Percentiles rank a stretch among this genome's conserved stretches.
Conservation (phyloP, 2,329 filamentous ascomycete genomes). For the Cadophora gregata region DNA sequence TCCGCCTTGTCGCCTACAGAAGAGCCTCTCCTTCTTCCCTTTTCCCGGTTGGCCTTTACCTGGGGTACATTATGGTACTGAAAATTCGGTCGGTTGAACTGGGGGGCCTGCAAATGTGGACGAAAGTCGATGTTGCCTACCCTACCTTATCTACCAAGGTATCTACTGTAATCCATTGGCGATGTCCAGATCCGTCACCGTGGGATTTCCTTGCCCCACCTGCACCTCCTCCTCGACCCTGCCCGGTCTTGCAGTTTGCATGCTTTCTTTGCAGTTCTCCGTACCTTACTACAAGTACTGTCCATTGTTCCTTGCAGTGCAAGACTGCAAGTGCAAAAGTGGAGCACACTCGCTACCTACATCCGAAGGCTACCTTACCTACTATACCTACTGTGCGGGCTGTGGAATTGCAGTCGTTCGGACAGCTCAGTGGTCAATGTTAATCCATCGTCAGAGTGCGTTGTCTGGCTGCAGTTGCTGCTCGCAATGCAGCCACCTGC, state of each 20-base stretch:
- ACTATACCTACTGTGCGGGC: background rate
- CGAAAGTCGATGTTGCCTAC: conserved; percentile 2
- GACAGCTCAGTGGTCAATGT: background rate
- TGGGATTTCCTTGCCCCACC: conserved; percentile 1
- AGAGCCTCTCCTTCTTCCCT: conserved; percentile 25
- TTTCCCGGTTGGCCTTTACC: background rate
- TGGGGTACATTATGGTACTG: background rate
- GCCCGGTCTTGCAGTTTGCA: background rate
- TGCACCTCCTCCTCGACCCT: too few relatives aligned
- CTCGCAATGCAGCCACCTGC: conserved; percentile 1
- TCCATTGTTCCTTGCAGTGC: background rate
- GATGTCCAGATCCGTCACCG: background rate
- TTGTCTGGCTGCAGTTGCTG: conserved; percentile 4
- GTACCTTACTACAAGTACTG: background rate
- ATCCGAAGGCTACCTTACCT: too few relatives aligned
- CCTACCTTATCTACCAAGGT: too few relatives aligned
- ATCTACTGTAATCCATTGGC: conserved; percentile 9
- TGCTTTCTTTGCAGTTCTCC: background rate
- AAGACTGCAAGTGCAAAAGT: conserved; percentile 8
- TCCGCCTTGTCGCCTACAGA: conserved; percentile 26
- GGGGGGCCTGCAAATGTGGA: background rate
- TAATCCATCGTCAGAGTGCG: background rate
- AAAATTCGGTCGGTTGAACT: background rate
- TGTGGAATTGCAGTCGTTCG: background rate
- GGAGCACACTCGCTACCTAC: background rate